Base-by-base conservation (phyloP, 1,284 basidiomycete species). In the Moesziomyces parantarcticus region DNA sequence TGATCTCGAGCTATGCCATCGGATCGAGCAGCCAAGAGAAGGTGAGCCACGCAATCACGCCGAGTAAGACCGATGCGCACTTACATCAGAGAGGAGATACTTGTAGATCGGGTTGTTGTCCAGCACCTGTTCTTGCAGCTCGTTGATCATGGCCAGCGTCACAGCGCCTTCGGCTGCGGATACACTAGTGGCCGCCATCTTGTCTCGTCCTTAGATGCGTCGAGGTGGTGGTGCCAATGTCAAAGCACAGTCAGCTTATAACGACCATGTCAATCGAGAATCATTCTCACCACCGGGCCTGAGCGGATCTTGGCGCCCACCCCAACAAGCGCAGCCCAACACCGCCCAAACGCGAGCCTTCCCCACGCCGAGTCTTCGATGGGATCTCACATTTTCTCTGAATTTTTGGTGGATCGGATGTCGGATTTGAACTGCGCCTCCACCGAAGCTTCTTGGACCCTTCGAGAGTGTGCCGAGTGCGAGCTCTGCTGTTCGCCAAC, bases 91-190 rank as follows among this genome's bases (percentile, higher is more conserved):
- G n/a, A 75, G 44, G 25, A 75, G 64, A 34, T 71, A 75, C 51
- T 71, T 61, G 65, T 75, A 75, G 58, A 75, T 71, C 20, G 73
- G 73, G 34, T 67, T 71, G 50, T 65, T 64, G 22, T 67, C 68
- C 13, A 75, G 48, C 25, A 75, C 60, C 34, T 64, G 50, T 20
- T 47, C 39, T n/a, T 75, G 73, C 23, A 75, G 54, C 58, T 62
- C 58, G 57, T 68, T 67, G 53, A 73, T 67, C 70, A 60, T 60
- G 20, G 67, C 57, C 20, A 73, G 52, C 39, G 64, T 73, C 14
- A 73, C 64, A 0, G 26, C 54, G 46, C 65, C 47, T 7, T 53
- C 36, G 14, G n/a, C 5, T 3, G 43, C 8, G 14, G 52, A 22
- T 13, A 10, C 39, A 14, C 25, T 29, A 29, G 41, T 41, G 23